These are phyloP conservation scores for Solanum arcanum DNA, from an alignment of 257 asterid genomes.

Conservation along the genomic window DNA sequence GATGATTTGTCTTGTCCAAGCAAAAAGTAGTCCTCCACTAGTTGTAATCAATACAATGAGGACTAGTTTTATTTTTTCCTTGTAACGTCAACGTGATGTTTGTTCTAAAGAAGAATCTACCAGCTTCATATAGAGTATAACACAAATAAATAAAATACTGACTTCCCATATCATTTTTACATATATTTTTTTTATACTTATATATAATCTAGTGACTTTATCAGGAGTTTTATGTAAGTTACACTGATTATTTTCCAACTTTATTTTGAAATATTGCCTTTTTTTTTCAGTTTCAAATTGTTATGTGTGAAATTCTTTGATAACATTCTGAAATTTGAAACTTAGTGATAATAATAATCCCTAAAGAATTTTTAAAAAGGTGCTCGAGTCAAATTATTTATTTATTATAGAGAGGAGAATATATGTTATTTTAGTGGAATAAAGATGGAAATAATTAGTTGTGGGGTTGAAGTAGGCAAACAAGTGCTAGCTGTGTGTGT, in stretches of 20 bases:
- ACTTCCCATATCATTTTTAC: background rate
- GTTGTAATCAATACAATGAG: background rate
- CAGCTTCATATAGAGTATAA: background rate
- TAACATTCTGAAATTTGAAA: background rate
- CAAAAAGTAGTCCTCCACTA: background rate
- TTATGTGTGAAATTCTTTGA: background rate
- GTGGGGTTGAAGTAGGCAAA: background rate
- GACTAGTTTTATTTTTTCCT: background rate
- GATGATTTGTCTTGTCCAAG: background rate
- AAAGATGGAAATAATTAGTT: background rate
- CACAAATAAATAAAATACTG: background rate
- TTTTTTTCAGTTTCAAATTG: too few species aligned
- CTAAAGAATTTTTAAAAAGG: background rate
- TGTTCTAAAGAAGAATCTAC: background rate
- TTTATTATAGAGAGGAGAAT: background rate
- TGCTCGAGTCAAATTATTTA: background rate
- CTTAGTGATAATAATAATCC: background rate
- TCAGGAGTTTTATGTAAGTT: background rate
- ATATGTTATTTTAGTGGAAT: background rate
- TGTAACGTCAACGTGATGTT: background rate
- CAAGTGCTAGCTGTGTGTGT: background rate
- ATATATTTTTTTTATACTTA: background rate
- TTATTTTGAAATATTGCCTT: background rate
- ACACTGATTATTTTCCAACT: background rate
- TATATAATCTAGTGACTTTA: background rate